Conservation (phyloP, 2,329 filamentous ascomycete species). For the Fusarium sp. region DNA sequence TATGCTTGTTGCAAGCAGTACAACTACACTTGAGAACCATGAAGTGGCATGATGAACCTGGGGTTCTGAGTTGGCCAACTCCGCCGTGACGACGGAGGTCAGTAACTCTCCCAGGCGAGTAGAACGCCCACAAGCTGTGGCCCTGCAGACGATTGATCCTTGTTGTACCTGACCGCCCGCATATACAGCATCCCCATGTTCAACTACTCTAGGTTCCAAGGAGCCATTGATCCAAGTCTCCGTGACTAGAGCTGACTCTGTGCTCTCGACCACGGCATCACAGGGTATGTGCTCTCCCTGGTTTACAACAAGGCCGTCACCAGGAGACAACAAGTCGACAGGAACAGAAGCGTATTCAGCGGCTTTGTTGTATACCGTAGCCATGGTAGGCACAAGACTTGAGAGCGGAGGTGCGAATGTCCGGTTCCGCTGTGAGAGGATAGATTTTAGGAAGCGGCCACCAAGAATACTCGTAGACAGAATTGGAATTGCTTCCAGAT, state of each 20-base stretch:
- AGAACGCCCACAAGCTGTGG: not conserved
- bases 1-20: fast-evolving
- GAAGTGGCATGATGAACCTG: not conserved
- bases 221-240: not conserved
- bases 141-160: not conserved
- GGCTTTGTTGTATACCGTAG: fast-evolving
- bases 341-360: fast-evolving
- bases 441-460: not conserved
- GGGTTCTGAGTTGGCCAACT: not conserved
- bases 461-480: not conserved
- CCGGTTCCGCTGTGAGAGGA: fast-evolving
- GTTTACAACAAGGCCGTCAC: not conserved
- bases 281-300: not conserved
- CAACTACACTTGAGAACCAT: not conserved
- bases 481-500: not conserved
- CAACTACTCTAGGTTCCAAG: not conserved
- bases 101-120: not conserved
- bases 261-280: not conserved
- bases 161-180: not conserved
- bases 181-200: fast-evolving
- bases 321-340: not conserved
- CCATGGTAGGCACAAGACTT: not conserved
- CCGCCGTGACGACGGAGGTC: not conserved
- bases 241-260: not conserved
- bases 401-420: not conserved